Conservation (phyloP, 2,329 filamentous ascomycete species). For the Geosmithia flava region DNA sequence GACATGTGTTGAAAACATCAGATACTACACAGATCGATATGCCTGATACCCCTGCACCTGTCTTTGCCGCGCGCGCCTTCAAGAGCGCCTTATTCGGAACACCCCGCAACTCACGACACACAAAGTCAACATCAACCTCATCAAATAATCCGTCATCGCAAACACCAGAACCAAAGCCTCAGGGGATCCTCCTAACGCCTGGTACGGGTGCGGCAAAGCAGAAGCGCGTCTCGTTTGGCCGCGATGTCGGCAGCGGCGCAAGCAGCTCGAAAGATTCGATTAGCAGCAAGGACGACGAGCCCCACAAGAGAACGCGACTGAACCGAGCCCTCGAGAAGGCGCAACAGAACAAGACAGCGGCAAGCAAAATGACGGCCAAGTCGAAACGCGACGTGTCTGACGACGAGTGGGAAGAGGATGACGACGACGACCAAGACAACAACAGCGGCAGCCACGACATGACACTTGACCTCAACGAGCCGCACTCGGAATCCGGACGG, state of each 20-base stretch:
- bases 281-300: not conserved
- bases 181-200: slow-evolving; percentile 51
- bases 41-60: slow-evolving; percentile 53
- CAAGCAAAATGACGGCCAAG: slow-evolving; percentile 5
- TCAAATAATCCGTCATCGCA: slow-evolving; percentile 15
- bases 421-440: slow-evolving; percentile 29
- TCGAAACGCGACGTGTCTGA: slow-evolving; percentile 15
- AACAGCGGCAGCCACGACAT: slow-evolving; percentile 42
- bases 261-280: slow-evolving; percentile 14
- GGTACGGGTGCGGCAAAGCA: slow-evolving; percentile 47
- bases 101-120: slow-evolving; percentile 21
- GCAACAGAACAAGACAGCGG: slow-evolving; percentile 12
- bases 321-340: slow-evolving; percentile 33
- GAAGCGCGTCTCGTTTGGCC: slow-evolving; percentile 54
- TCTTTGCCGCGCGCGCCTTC: slow-evolving; percentile 54
- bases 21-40: slow-evolving; percentile 37
- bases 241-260: slow-evolving; percentile 37
- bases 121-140: slow-evolving; percentile 11
- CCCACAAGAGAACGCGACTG: slow-evolving; percentile 27
- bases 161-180: slow-evolving; percentile 38
- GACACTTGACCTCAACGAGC: slow-evolving; percentile 60
- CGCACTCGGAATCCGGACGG: slow-evolving; percentile 60
- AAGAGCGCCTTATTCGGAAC: slow-evolving; percentile 53
- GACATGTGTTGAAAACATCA: slow-evolving; percentile 5
- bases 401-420: slow-evolving; percentile 42